phyloP scores from a whole-genome alignment of 2,329 filamentous ascomycete species.

The Botrytis porri region DNA sequence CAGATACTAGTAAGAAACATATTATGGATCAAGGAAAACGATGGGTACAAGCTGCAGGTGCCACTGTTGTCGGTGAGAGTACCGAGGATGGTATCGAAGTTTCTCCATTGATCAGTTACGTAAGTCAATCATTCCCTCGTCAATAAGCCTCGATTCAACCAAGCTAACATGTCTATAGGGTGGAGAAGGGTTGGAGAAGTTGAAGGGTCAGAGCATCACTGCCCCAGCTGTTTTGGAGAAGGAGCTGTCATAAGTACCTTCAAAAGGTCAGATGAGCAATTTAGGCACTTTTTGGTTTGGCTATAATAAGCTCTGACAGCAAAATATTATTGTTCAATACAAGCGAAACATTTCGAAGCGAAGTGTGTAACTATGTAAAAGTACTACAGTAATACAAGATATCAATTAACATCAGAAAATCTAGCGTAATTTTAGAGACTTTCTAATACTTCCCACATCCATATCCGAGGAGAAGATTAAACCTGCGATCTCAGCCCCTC shows the following conservation, averaged over 20 bases:
- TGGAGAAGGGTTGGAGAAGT: slow-evolving; percentile 59
- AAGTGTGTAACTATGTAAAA: background rate
- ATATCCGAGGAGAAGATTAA: background rate
- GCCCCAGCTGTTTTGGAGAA: slow-evolving; percentile 52
- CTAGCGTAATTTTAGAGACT: background rate
- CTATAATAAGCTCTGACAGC: slow-evolving; percentile 2
- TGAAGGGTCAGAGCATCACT: slow-evolving; percentile 52
- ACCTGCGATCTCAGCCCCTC: background rate
- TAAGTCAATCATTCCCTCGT: slow-evolving; percentile 51
- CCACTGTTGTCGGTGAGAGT: slow-evolving; percentile 64
- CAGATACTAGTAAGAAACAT: slow-evolving; percentile 86
- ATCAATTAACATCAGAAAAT: background rate
- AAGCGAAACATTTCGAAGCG: background rate
- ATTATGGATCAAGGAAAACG: slow-evolving; percentile 86
- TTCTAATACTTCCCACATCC: background rate
- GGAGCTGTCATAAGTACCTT: slow-evolving; percentile 33
- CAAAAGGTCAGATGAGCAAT: background rate
- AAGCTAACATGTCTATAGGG: slow-evolving; percentile 56
- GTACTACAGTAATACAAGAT: background rate
- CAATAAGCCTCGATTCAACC: background rate
- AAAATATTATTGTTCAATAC: slow-evolving; percentile 6
- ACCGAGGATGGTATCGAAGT: slow-evolving; percentile 74
- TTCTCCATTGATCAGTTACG: slow-evolving; percentile 91
- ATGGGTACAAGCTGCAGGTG: slow-evolving; percentile 80
- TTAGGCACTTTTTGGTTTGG: background rate